Conservation (phyloP, 495 filamentous ascomycete species). For the Aspergillus cavernicola region DNA sequence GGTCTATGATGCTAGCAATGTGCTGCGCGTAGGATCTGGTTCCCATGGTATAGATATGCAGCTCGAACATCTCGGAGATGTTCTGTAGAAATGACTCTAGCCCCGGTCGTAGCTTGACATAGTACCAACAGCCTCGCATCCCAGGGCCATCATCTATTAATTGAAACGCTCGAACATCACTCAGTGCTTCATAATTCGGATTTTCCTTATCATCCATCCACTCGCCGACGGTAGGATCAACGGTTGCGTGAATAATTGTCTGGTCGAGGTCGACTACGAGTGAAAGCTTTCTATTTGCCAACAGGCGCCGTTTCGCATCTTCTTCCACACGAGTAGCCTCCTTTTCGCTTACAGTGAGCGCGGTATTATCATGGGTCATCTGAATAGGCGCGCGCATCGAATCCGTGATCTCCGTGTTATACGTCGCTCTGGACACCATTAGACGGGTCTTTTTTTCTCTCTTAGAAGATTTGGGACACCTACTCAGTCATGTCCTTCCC, state of each 20-base stretch:
- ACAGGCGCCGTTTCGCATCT: slow-evolving; percentile 76
- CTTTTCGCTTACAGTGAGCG: slow-evolving; percentile 65
- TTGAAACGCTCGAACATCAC: slow-evolving; percentile 82
- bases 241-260: slow-evolving; percentile 97
- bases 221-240: slow-evolving; percentile 92
- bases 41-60: slow-evolving; percentile 99
- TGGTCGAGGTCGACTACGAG: slow-evolving; percentile 97
- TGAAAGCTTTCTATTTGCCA: slow-evolving; percentile 76
- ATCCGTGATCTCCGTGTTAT: slow-evolving; percentile 55
- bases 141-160: slow-evolving; percentile 77
- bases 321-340: slow-evolving; percentile 81
- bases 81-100: slow-evolving; percentile 76
- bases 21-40: slow-evolving; percentile 89
- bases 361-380: slow-evolving; percentile 86
- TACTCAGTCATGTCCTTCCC: slow-evolving; percentile 96
- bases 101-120: slow-evolving; percentile 96
- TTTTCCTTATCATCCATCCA: slow-evolving; percentile 87
- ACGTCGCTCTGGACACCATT: slow-evolving; percentile 42
- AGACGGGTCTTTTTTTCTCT: background rate
- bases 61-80: slow-evolving; percentile 78
- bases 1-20: slow-evolving; percentile 91
- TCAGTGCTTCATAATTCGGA: slow-evolving; percentile 87
- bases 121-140: slow-evolving; percentile 81
- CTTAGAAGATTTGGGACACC: slow-evolving; percentile 17
- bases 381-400: slow-evolving; percentile 84